Evolutionary conservation across 345 rosid species (phyloP).

Genomic region (Sonneratia caseolaris): DNA sequence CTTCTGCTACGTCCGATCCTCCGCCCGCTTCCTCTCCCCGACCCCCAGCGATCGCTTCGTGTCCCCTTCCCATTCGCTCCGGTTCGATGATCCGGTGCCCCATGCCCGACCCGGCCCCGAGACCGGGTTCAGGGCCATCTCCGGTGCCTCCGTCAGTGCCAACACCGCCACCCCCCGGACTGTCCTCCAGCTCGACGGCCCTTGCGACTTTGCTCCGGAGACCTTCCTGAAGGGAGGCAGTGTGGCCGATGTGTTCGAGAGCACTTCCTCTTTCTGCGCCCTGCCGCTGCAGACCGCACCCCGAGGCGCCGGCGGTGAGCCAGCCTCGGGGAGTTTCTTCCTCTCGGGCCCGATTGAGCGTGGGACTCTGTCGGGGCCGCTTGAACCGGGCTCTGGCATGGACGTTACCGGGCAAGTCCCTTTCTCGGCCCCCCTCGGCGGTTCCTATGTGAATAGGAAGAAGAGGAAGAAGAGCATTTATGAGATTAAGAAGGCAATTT

Average conservation of each 20-base stretch:
- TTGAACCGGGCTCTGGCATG: conserved; percentile 42
- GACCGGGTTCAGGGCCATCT: conserved; percentile 69
- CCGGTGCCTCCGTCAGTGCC: conserved; percentile 90
- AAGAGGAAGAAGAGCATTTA: conserved; percentile 48
- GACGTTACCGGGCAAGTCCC: conserved; percentile 40
- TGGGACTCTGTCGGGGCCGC: conserved; percentile 75
- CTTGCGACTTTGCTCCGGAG: conserved; percentile 77
- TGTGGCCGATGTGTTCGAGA: conserved; percentile 67
- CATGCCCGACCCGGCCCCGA: conserved; percentile 38
- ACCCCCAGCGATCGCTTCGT: conserved; percentile 80
- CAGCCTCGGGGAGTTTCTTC: conserved; percentile 54
- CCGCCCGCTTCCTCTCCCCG: conserved; percentile 78
- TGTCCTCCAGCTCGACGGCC: conserved; percentile 59
- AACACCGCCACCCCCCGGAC: conserved; percentile 76
- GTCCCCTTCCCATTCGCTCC: conserved; percentile 77
- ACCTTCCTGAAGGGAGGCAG: conserved; percentile 30
- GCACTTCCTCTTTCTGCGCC: conserved; percentile 79
- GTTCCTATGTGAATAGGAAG: conserved; percentile 47
- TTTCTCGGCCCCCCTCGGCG: conserved; percentile 90
- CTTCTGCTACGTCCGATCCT: conserved; percentile 87
- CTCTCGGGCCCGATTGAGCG: conserved; percentile 90
- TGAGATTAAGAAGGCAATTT: conserved; percentile 46
- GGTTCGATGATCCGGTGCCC: conserved; percentile 48
- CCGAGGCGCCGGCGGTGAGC: conserved; percentile 37
- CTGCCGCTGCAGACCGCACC: conserved; percentile 81